Evolutionary conservation across 495 filamentous ascomycete genomes (phyloP).

Genomic region (Penicillium alfredii): DNA sequence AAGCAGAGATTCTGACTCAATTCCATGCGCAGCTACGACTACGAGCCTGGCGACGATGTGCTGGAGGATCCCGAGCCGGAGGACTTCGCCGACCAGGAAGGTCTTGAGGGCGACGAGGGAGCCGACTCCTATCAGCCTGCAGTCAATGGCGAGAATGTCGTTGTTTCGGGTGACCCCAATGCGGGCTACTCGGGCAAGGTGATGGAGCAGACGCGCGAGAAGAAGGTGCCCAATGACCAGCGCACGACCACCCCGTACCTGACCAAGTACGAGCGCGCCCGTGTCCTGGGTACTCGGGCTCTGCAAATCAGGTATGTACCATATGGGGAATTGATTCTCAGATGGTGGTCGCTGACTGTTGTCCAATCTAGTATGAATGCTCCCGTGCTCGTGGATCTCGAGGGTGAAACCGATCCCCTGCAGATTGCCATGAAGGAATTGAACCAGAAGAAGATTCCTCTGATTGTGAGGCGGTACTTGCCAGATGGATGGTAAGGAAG

Average conservation of each 20-base stretch:
- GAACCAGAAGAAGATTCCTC: conserved; percentile 94
- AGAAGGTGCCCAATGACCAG: conserved; percentile 84
- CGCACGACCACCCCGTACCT: conserved; percentile 94
- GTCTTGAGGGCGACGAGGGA: conserved; percentile 32
- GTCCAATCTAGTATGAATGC: conserved; percentile 76
- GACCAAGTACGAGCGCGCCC: conserved; percentile 97
- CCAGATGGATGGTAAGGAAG: conserved; percentile 90
- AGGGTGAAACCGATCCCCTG: conserved; percentile 95
- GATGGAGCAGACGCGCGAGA: conserved; percentile 67
- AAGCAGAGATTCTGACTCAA: conserved; percentile 11
- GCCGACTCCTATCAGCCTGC: conserved; percentile 43
- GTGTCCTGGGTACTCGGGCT: conserved; percentile 87
- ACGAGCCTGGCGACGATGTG: conserved; percentile 52
- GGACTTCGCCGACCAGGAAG: conserved; percentile 46
- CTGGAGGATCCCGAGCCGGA: conserved; percentile 63
- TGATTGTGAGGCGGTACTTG: conserved; percentile 90
- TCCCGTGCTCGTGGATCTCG: conserved; percentile 90
- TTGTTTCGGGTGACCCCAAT: conserved; percentile 70
- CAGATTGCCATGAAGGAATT: conserved; percentile 97
- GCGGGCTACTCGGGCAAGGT: conserved; percentile 50
- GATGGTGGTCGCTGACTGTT: conserved; percentile 10
- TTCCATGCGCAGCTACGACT: conserved; percentile 39
- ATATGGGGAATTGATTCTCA: conserved; percentile 1
- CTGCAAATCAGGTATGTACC: conserved; percentile 86
- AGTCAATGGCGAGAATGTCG: conserved; percentile 51